Conservation (phyloP, 257 asterid species). For the Thymus quinquecostatus region DNA sequence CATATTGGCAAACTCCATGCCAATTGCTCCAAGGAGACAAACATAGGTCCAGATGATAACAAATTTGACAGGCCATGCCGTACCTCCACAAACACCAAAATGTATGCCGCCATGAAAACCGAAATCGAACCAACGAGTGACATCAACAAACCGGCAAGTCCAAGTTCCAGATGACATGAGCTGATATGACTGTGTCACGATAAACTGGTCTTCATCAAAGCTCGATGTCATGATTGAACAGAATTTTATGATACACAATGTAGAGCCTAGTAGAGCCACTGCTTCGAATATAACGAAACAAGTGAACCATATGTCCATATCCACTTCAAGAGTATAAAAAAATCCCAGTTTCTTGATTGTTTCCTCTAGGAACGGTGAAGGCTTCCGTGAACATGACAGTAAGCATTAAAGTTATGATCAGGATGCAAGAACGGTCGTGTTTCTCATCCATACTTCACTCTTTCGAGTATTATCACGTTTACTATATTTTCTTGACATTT, state of each 20-base stretch:
- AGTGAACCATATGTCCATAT: background rate
- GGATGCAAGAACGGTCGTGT: conserved; percentile 4
- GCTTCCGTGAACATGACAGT: background rate
- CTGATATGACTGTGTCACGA: background rate
- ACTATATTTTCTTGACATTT: too few relatives aligned
- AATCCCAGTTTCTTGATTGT: background rate
- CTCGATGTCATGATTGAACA: conserved; percentile 8
- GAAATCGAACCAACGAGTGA: background rate
- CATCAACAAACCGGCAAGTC: background rate
- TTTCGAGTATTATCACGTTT: too few relatives aligned
- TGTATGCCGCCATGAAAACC: background rate
- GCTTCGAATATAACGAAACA: background rate
- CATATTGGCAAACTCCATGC: background rate
- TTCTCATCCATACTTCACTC: background rate
- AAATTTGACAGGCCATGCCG: background rate
- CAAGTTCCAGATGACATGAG: conserved; percentile 1
- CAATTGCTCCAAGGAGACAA: background rate
- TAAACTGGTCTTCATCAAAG: background rate
- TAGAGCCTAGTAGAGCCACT: background rate
- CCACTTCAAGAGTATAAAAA: background rate
- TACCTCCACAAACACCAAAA: background rate
- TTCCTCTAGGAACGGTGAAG: background rate
- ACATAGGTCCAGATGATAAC: background rate
- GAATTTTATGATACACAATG: background rate
- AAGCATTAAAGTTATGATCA: conserved; percentile 4